Percentiles rank a stretch among this genome's conserved stretches.
Evolutionary conservation across 768 basidiomycete species (phyloP).

Genomic region (Amanita jacksonii): DNA sequence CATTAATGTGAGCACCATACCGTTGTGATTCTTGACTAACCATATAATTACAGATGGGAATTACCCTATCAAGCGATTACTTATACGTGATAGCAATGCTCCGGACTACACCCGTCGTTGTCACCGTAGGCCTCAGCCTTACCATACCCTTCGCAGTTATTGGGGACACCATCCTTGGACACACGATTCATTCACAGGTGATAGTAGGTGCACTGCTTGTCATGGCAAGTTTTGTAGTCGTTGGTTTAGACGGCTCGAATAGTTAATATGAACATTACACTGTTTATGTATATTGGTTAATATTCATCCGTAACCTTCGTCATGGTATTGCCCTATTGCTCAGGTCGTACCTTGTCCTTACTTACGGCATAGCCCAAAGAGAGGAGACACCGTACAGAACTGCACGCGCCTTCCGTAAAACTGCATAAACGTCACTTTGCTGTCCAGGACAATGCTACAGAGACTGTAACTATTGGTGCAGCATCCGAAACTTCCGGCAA

Average conservation of each 20-base stretch:
- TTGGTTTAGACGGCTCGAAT: conserved; percentile 45
- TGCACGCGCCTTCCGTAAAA: conserved; percentile 44
- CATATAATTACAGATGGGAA: conserved; percentile 50
- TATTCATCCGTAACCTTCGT: too few species aligned
- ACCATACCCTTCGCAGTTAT: conserved; percentile 89
- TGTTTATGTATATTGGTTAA: too few species aligned
- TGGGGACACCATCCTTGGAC: conserved; percentile 65
- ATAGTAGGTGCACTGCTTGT: conserved; percentile 72
- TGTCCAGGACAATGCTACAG: conserved; percentile 37
- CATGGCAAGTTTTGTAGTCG: conserved; percentile 62
- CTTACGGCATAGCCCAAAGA: conserved; percentile 25
- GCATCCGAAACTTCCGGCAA: conserved; percentile 28
- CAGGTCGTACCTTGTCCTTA: conserved; percentile 3
- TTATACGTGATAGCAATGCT: conserved; percentile 87
- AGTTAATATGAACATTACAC: too few species aligned
- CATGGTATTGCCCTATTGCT: conserved; percentile 15
- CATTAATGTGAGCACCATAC: conserved; percentile 25
- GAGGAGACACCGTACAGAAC: conserved; percentile 31
- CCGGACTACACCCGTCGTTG: conserved; percentile 91
- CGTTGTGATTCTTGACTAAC: background rate
- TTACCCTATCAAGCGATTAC: conserved; percentile 80
- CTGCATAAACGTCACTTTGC: conserved; percentile 39
- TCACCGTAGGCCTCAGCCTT: conserved; percentile 84
- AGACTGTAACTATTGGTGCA: conserved; percentile 37
- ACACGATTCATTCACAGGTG: conserved; percentile 47